Conservation (phyloP, 768 basidiomycete species). For the Pulveroboletus sp. region DNA sequence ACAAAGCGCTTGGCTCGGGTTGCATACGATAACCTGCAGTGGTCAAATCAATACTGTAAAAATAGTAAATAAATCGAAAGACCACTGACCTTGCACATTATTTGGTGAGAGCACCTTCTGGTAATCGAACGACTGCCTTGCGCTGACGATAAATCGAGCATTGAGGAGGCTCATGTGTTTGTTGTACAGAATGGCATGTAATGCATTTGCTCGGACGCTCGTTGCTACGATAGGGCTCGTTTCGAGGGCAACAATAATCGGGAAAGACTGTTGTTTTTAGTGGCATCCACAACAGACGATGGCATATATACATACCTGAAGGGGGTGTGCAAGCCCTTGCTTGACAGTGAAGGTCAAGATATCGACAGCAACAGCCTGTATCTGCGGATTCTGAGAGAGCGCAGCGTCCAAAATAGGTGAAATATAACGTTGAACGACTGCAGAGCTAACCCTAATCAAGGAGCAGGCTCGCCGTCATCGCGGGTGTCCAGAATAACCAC, state of each 20-base stretch:
- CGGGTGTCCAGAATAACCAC: background rate
- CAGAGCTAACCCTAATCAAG: slow-evolving; percentile 76
- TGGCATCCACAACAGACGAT: background rate
- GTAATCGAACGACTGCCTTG: slow-evolving; percentile 77
- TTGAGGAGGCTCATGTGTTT: slow-evolving; percentile 91
- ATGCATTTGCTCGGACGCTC: slow-evolving; percentile 68
- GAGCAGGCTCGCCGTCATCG: background rate
- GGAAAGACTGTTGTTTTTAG: slow-evolving; percentile 63
- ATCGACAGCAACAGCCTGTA: slow-evolving; percentile 83
- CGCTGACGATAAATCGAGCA: slow-evolving; percentile 76
- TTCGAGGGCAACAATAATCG: slow-evolving; percentile 89
- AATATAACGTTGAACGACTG: slow-evolving; percentile 91
- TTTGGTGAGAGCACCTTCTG: slow-evolving; percentile 55
- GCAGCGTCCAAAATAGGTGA: slow-evolving; percentile 77
- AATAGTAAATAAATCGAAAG: background rate
- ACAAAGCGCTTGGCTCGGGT: slow-evolving; percentile 62
- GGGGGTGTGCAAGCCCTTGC: slow-evolving; percentile 92
- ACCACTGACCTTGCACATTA: slow-evolving; percentile 47
- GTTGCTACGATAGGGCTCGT: slow-evolving; percentile 62
- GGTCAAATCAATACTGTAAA: background rate
- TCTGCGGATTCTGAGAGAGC: slow-evolving; percentile 60
- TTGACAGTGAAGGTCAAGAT: slow-evolving; percentile 90
- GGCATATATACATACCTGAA: slow-evolving; percentile 55
- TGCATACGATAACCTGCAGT: slow-evolving; percentile 59
- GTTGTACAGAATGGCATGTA: slow-evolving; percentile 77